phyloP scores from a whole-genome alignment of 331 rosid species.

The Acacia concinna region DNA sequence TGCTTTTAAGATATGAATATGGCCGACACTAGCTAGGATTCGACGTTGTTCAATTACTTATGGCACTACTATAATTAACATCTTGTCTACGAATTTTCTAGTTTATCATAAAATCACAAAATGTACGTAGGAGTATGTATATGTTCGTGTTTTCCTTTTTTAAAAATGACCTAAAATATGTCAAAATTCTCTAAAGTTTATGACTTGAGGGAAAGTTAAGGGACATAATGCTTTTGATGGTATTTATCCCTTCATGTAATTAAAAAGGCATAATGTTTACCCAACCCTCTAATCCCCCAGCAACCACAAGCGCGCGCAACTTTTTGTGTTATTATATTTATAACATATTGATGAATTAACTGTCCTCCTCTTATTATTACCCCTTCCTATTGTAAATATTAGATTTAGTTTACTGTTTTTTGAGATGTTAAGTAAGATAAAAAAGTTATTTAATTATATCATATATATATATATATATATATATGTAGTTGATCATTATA shows the following conservation, averaged over 20 bases:
- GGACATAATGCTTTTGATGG: background rate
- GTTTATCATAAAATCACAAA: background rate
- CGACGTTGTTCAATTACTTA: background rate
- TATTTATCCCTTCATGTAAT: background rate
- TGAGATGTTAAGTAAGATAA: too few species aligned
- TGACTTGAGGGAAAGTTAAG: background rate
- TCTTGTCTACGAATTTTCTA: background rate
- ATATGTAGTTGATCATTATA: too few species aligned
- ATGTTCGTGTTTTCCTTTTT: background rate
- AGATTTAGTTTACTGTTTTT: too few species aligned
- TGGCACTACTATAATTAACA: background rate
- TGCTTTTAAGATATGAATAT: background rate
- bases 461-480: too few species aligned
- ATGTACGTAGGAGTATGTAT: background rate
- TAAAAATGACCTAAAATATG: background rate
- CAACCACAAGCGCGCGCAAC: conserved; percentile 5
- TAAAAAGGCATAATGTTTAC: conserved; percentile 27
- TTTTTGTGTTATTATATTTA: background rate
- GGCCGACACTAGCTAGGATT: conserved; percentile 14
- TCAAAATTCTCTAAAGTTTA: background rate
- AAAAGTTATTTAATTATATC: too few species aligned
- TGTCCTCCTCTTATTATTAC: background rate
- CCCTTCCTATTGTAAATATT: too few species aligned
- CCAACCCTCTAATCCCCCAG: conserved; percentile 31
- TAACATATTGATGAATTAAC: background rate